Evolutionary conservation across 495 filamentous ascomycete species (phyloP), one percentile per base, ranked within the genome.

Genomic region (Penicillium tannophilum): DNA sequence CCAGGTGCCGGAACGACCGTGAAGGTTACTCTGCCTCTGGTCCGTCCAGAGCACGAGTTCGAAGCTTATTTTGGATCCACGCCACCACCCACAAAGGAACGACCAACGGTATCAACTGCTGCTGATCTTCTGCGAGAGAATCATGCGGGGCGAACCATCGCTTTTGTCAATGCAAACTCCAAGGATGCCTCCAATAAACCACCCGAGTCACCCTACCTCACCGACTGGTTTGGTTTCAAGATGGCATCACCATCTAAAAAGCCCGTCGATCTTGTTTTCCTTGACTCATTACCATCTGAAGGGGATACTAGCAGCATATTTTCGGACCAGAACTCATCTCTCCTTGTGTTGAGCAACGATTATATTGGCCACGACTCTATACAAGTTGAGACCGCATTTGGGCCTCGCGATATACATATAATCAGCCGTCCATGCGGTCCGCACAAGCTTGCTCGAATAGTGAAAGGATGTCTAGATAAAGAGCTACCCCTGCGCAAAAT

Each of bases 391-490:
- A 73, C 61, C 56, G 49, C 64, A 6, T 64, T 64, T 6, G 35
- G 65, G 35, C 54, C 64, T 17, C 56, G 62, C 26, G 50, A 66
- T 6, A 63, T 76, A 24, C 74, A 74, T 50, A 68, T 78, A 24
- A 67, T 82, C n/a, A 75, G 73, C 31, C 78, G 73, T 35, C 81
- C 82, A 14, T 82, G 75, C 58, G 86, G 85, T 2, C 86, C 86
- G 16, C 78, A 86, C 61, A 89, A 88, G 63, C 68, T 88, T 35
- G 82, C 81, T 7, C 82, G 82, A 20, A 66, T 78, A 73, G 59
- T 77, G 78, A 63, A 65, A 6, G 68, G 69, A 58, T 74, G 69
- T 42, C 45, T 78, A 1, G 60, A 66, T 9, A 17, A 41, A 19
- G 6, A 16, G 8, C 26, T 47, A n/a, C 14, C 45, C 47, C n/a